Conservation (phyloP, 208 protist genomes). For the Acanthamoeba lenticulata region DNA sequence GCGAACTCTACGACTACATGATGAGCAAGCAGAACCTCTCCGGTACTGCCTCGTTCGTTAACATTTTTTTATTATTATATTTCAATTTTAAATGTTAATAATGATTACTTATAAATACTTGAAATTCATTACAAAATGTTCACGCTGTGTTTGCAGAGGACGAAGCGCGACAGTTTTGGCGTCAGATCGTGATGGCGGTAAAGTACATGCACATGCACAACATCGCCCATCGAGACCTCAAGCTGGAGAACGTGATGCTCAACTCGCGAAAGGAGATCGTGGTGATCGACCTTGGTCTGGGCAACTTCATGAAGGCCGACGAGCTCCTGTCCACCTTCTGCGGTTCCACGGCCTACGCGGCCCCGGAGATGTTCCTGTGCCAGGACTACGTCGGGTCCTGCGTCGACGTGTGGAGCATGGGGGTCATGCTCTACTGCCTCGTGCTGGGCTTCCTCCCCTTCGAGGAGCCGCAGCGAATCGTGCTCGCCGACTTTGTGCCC, state of each 20-base stretch:
- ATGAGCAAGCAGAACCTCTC: neutral
- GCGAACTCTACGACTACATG: slow-evolving; percentile 66
- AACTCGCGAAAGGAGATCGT: neutral
- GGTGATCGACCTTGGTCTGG: slow-evolving; percentile 59
- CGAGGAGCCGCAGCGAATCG: slow-evolving; percentile 73
- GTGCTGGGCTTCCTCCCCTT: slow-evolving; percentile 97
- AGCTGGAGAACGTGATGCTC: slow-evolving; percentile 65
- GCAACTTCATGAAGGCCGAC: slow-evolving; percentile 53
- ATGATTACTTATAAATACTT: too few species aligned
- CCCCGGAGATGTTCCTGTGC: slow-evolving; percentile 71
- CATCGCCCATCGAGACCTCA: slow-evolving; percentile 60
- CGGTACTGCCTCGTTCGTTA: neutral
- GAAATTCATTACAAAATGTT: too few species aligned
- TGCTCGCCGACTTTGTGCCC: slow-evolving; percentile 24
- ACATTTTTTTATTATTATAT: too few species aligned
- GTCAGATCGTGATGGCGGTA: slow-evolving; percentile 43
- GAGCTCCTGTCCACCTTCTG: slow-evolving; percentile 62
- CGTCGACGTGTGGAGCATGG: slow-evolving; percentile 92
- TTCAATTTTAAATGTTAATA: neutral
- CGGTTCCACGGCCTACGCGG: slow-evolving; percentile 70
- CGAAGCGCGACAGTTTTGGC: slow-evolving; percentile 58
- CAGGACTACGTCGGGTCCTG: slow-evolving; percentile 32
- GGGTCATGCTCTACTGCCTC: slow-evolving; percentile 98
- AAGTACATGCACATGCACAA: slow-evolving; percentile 61
- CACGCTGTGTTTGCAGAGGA: neutral